These are phyloP conservation scores for Pittosporum tobira DNA, from an alignment of 129 eudicot genomes.

Conservation along the genomic window DNA sequence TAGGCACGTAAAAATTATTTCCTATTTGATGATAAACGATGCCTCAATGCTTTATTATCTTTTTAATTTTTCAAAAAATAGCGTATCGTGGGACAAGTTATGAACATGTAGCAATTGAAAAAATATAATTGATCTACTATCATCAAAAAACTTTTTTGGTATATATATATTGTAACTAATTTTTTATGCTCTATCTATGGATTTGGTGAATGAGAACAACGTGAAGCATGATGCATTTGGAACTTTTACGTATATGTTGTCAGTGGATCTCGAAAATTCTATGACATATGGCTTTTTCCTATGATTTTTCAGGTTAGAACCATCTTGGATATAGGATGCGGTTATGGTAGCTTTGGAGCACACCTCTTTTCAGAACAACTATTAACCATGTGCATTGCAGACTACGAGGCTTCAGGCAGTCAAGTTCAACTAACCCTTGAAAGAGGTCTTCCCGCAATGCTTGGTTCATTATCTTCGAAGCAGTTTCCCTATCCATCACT, in stretches of 20 bases:
- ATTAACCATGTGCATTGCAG: slow-evolving; percentile 84
- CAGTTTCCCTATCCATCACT: slow-evolving; percentile 88
- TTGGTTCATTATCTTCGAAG: slow-evolving; percentile 69
- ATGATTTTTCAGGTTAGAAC: slow-evolving; percentile 60
- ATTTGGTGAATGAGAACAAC: not conserved
- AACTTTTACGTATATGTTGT: not conserved
- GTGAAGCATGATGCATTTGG: not conserved
- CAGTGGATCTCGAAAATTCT: not conserved
- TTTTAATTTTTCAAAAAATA: too few species aligned
- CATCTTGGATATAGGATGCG: slow-evolving; percentile 89
- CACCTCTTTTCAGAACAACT: slow-evolving; percentile 65
- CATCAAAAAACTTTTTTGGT: too few species aligned
- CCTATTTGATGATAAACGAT: too few species aligned
- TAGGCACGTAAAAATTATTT: too few species aligned
- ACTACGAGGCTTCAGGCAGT: slow-evolving; percentile 94
- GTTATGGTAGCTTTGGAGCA: slow-evolving; percentile 97
- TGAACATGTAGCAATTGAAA: too few species aligned
- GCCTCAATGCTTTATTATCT: too few species aligned
- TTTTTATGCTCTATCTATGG: not conserved
- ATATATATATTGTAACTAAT: not conserved
- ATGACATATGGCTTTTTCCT: not conserved
- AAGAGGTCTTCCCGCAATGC: slow-evolving; percentile 97
- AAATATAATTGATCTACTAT: too few species aligned
- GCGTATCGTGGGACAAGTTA: too few species aligned
- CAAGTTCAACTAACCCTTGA: slow-evolving; percentile 93